phyloP scores from a whole-genome alignment of 345 rosid genomes.

The Pseudoturritis turrita region DNA sequence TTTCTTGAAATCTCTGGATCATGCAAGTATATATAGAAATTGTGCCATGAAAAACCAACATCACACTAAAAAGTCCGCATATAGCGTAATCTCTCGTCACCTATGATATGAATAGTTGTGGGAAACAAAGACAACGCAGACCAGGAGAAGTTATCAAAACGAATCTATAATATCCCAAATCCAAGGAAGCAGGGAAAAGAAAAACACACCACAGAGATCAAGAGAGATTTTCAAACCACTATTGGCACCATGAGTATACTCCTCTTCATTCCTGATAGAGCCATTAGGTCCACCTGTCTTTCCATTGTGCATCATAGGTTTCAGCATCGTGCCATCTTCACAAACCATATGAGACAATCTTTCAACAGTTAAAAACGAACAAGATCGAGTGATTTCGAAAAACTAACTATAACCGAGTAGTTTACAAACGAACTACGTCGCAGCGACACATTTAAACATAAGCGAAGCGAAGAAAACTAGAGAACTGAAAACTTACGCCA shows the following conservation, averaged over 20 bases:
- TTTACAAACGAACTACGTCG: too few relatives aligned
- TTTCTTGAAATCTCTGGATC: neutral
- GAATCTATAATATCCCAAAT: neutral
- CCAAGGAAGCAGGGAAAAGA: neutral
- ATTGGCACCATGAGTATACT: conserved; percentile 56
- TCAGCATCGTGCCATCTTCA: conserved; percentile 69
- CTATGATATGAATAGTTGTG: neutral
- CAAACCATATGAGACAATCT: neutral
- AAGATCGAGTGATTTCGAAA: neutral
- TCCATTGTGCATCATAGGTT: conserved; percentile 28
- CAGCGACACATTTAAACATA: too few relatives aligned
- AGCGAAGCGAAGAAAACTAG: too few relatives aligned
- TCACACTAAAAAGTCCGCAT: neutral
- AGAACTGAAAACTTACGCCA: conserved; percentile 50
- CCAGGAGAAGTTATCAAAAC: neutral
- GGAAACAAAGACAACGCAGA: neutral
- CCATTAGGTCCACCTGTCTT: conserved; percentile 79
- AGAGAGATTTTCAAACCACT: conserved; percentile 65
- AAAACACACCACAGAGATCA: conserved; percentile 53
- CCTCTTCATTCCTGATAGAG: conserved; percentile 72
- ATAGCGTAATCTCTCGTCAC: neutral
- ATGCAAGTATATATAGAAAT: neutral
- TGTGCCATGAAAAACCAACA: neutral
- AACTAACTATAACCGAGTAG: neutral
- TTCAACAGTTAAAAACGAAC: neutral